phyloP scores from a whole-genome alignment of 1,284 basidiomycete genomes.

The Peniophora sp. region DNA sequence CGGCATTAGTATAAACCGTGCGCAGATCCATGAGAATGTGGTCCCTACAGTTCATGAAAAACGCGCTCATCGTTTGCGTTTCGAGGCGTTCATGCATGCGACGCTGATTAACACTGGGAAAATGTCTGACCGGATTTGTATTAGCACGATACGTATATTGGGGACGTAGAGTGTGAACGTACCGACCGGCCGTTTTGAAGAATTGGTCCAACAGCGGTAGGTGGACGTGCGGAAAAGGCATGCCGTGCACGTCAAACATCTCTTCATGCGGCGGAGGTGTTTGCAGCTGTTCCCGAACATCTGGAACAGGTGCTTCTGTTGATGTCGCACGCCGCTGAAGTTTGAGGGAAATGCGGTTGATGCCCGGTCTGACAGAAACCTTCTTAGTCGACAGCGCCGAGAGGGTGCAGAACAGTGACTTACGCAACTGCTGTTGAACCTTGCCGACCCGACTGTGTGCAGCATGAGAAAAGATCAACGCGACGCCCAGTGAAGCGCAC shows the following conservation, averaged over 20 bases:
- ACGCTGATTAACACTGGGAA: slow-evolving; percentile 25
- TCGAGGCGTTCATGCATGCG: slow-evolving; percentile 28
- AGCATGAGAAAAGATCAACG: neutral
- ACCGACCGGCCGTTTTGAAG: slow-evolving; percentile 16
- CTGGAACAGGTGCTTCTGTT: slow-evolving; percentile 11
- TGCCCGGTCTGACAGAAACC: slow-evolving; percentile 21
- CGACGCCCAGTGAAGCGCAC: slow-evolving; percentile 6
- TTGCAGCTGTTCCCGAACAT: slow-evolving; percentile 11
- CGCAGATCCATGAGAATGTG: neutral
- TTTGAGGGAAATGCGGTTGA: slow-evolving; percentile 32
- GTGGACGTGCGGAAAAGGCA: slow-evolving; percentile 26
- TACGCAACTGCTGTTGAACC: slow-evolving; percentile 22
- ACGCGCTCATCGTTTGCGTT: slow-evolving; percentile 31
- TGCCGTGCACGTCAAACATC: slow-evolving; percentile 24
- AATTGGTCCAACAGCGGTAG: slow-evolving; percentile 27
- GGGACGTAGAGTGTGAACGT: too few species aligned
- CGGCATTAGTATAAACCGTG: neutral
- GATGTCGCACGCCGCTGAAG: slow-evolving; percentile 21
- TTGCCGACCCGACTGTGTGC: slow-evolving; percentile 15
- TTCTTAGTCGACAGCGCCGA: slow-evolving; percentile 11
- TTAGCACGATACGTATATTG: too few species aligned
- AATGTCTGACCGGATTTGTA: slow-evolving; percentile 22
- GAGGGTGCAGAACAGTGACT: slow-evolving; percentile 1
- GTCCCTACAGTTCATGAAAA: slow-evolving; percentile 24
- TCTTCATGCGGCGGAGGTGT: slow-evolving; percentile 14